Conservation (phyloP, 345 rosid genomes). For the Stellera chamaejasme region DNA sequence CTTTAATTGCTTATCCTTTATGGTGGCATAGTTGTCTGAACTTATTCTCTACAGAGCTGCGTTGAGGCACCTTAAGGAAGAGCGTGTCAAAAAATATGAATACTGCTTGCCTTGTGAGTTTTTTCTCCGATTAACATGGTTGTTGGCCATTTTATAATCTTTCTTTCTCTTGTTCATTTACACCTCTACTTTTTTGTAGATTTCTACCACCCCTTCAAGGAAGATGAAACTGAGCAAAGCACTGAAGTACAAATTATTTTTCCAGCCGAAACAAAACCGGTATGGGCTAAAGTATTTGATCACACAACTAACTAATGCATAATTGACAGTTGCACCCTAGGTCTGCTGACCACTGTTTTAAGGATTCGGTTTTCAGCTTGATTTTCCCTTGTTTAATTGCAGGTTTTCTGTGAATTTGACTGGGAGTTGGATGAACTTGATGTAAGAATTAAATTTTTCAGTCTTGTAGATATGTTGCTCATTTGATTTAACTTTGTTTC, state of each 20-base stretch:
- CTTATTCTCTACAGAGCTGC: slow-evolving; percentile 58
- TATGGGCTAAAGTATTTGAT: slow-evolving; percentile 22
- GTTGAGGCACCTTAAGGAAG: slow-evolving; percentile 83
- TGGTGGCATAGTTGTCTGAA: slow-evolving; percentile 6
- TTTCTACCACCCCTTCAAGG: slow-evolving; percentile 81
- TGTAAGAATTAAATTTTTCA: slow-evolving; percentile 34
- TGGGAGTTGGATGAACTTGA: slow-evolving; percentile 88
- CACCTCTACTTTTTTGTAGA: slow-evolving; percentile 31
- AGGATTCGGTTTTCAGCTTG: too few relatives aligned
- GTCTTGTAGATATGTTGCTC: too few relatives aligned
- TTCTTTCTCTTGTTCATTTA: background rate
- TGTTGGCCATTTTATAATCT: too few relatives aligned
- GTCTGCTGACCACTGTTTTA: too few relatives aligned
- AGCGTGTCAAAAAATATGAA: slow-evolving; percentile 77
- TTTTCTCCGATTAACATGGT: background rate
- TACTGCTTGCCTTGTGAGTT: slow-evolving; percentile 96
- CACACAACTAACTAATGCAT: background rate
- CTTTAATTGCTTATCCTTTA: too few relatives aligned
- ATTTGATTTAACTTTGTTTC: background rate
- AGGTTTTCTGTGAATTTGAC: slow-evolving; percentile 92
- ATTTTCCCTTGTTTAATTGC: slow-evolving; percentile 15
- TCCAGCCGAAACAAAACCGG: slow-evolving; percentile 80
- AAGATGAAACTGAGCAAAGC: slow-evolving; percentile 81
- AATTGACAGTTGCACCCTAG: background rate
- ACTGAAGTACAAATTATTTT: slow-evolving; percentile 76